Percentiles rank a stretch among this genome's conserved stretches.
These are phyloP conservation scores for Santalum album DNA, from an alignment of 164 flowering plant species.

Conservation along the genomic window DNA sequence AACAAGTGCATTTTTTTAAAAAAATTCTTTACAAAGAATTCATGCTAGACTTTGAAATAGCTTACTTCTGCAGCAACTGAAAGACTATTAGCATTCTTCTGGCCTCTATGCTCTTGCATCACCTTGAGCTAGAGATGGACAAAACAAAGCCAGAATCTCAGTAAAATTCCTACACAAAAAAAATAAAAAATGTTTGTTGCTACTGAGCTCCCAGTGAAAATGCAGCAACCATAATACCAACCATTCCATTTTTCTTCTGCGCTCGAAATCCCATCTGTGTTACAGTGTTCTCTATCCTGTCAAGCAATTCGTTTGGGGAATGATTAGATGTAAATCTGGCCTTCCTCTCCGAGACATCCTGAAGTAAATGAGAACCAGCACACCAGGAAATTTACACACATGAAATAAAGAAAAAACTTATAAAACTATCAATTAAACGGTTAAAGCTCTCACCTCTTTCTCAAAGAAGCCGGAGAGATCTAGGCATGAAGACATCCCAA, in stretches of 20 bases:
- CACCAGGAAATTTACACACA: no score
- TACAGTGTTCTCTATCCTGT: slow-evolving; percentile 59
- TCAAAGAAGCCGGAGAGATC: slow-evolving; percentile 98
- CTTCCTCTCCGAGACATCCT: slow-evolving; percentile 90
- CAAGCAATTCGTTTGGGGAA: slow-evolving; percentile 57
- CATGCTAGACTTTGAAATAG: neutral
- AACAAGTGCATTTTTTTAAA: no score
- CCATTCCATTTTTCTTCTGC: slow-evolving; percentile 71
- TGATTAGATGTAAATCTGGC: slow-evolving; percentile 77
- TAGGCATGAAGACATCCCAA: slow-evolving; percentile 89
- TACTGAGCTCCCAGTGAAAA: neutral
- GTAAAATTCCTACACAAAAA: no score
- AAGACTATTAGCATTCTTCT: slow-evolving; percentile 37
- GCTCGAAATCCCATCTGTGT: slow-evolving; percentile 71
- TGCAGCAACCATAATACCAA: slow-evolving; percentile 18
- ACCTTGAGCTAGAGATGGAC: slow-evolving; percentile 55
- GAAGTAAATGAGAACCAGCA: slow-evolving; percentile 12
- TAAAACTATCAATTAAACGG: no score
- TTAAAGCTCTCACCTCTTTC: slow-evolving; percentile 55
- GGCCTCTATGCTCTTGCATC: slow-evolving; percentile 39
- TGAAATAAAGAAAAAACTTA: no score
- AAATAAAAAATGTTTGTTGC: no score
- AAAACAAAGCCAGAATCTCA: neutral
- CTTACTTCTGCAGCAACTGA: slow-evolving; percentile 73
- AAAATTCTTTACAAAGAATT: no score